Percentiles rank a stretch among this genome's conserved stretches.
Evolutionary conservation across 768 basidiomycete species (phyloP).

Genomic region (Tricholomella constricta): DNA sequence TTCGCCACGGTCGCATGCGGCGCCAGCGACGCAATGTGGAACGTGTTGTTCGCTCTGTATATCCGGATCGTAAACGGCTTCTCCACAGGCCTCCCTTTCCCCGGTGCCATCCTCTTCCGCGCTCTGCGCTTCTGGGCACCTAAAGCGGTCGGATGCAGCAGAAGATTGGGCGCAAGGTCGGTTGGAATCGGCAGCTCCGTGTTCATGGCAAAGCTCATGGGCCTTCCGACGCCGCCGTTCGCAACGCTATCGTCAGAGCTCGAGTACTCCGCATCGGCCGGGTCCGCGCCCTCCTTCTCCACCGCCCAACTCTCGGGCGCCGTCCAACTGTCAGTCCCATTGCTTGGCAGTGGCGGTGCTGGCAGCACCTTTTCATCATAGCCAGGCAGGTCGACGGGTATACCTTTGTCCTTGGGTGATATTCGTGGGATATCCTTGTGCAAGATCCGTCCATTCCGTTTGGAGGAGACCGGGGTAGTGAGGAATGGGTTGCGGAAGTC

Average conservation of each 20-base stretch:
- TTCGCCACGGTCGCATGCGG: slow-evolving; percentile 68
- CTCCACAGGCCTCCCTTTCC: slow-evolving; percentile 7
- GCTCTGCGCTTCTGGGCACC: background rate
- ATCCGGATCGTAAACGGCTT: slow-evolving; percentile 67
- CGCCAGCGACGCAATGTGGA: slow-evolving; percentile 67
- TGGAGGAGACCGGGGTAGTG: slow-evolving; percentile 28
- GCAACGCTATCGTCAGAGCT: slow-evolving; percentile 31
- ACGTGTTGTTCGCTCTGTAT: slow-evolving; percentile 71
- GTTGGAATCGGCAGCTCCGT: background rate
- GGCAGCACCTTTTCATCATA: slow-evolving; percentile 12
- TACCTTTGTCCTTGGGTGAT: slow-evolving; percentile 46
- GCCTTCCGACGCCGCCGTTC: slow-evolving; percentile 10
- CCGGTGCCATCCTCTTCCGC: background rate
- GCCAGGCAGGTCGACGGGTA: background rate
- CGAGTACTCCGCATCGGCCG: slow-evolving; percentile 32
- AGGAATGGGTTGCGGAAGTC: slow-evolving; percentile 47
- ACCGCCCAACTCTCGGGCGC: slow-evolving; percentile 82
- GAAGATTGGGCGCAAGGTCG: slow-evolving; percentile 9
- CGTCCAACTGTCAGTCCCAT: slow-evolving; percentile 46
- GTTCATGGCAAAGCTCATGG: slow-evolving; percentile 11
- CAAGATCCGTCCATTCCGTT: slow-evolving; percentile 25
- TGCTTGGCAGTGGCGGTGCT: slow-evolving; percentile 2
- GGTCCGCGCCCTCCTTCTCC: slow-evolving; percentile 46
- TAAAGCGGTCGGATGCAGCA: background rate
- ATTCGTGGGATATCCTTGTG: slow-evolving; percentile 39